Conservation (phyloP, 129 eudicot genomes). For the Mikania micrantha region DNA sequence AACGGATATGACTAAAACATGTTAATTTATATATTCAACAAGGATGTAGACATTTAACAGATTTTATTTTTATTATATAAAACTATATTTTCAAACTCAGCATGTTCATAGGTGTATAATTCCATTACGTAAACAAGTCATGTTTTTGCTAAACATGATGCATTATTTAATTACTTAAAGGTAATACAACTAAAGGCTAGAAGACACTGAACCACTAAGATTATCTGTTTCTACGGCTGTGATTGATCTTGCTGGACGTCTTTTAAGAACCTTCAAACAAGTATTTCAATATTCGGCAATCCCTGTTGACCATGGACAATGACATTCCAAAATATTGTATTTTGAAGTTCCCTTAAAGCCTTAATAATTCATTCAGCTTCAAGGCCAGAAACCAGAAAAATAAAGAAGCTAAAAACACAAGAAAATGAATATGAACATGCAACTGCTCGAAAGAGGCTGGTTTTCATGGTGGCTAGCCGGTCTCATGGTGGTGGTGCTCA, state of each 20-base stretch:
- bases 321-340: background rate
- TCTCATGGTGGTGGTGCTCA: background rate
- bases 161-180: background rate
- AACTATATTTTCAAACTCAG: background rate
- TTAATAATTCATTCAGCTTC: too few relatives aligned
- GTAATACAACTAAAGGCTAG: background rate
- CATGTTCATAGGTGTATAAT: background rate
- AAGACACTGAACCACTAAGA: background rate
- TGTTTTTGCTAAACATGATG: background rate
- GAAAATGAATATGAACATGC: background rate
- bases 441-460: background rate
- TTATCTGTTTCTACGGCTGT: background rate
- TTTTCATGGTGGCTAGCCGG: conserved; percentile 1
- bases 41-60: background rate
- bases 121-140: background rate
- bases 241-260: background rate
- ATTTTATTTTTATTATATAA: background rate
- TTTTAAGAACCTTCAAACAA: background rate
- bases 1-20: background rate
- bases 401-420: background rate
- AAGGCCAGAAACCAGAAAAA: background rate
- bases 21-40: background rate
- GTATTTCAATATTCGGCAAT: background rate
- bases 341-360: background rate
- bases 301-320: background rate